Evolutionary conservation across 805 yeast genomes (phyloP).

Genomic region (Candida koratica): DNA sequence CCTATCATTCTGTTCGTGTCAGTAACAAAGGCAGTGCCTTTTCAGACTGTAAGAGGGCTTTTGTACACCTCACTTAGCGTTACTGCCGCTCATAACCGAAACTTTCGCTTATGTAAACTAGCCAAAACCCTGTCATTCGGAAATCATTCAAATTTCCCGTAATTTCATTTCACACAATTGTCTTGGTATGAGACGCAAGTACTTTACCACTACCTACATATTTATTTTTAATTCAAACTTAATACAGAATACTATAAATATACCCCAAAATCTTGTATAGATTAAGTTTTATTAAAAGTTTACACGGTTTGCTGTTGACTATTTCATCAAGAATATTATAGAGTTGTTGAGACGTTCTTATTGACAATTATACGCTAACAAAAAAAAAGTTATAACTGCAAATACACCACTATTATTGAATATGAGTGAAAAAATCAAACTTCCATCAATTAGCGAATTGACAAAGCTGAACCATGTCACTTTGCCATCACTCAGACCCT

Average conservation of each 20-base stretch:
- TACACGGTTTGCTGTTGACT: constrained; percentile 4
- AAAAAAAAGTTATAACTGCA: no score
- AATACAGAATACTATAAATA: constrained; percentile 3
- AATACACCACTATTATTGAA: no score
- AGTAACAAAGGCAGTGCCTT: no score
- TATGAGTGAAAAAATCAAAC: constrained; percentile 17
- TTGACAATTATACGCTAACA: background rate
- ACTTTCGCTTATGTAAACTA: constrained; percentile 6
- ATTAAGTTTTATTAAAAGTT: constrained; percentile 5
- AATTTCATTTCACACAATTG: constrained; percentile 4
- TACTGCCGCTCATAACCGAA: background rate
- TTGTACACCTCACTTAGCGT: background rate
- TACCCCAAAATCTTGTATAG: constrained; percentile 4
- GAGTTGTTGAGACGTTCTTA: background rate
- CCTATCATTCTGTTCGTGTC: no score
- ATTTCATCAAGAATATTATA: no score
- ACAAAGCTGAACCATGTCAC: constrained; percentile 14
- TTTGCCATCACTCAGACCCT: constrained; percentile 10
- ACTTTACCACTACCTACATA: constrained; percentile 4
- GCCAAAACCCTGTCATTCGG: constrained; percentile 6
- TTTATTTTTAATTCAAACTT: constrained; percentile 4
- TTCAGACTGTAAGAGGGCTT: background rate
- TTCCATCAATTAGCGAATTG: constrained; percentile 27
- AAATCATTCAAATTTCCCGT: constrained; percentile 3
- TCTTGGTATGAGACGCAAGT: constrained; percentile 3